Conservation (phyloP, 2,329 filamentous ascomycete species). For the Aaosphaeria arxii region DNA sequence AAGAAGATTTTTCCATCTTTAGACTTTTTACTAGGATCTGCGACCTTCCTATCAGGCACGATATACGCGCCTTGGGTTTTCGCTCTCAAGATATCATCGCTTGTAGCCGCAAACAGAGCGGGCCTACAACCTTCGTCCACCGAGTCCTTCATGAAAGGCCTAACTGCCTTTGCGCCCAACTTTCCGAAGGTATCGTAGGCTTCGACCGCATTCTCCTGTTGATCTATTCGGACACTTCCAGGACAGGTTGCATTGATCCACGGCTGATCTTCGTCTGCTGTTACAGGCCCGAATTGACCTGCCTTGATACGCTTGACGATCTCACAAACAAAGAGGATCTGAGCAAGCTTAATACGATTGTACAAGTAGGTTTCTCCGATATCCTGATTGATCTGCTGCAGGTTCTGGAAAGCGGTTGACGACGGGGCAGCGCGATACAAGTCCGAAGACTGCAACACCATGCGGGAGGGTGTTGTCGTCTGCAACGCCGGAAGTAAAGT, state of each 20-base stretch:
- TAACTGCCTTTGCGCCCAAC: slow-evolving; percentile 41
- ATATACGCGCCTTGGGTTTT: slow-evolving; percentile 48
- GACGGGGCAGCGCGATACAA: slow-evolving; percentile 42
- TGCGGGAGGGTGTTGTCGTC: slow-evolving; percentile 44
- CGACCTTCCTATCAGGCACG: slow-evolving; percentile 49
- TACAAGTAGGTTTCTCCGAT: slow-evolving; percentile 50
- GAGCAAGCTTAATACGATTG: slow-evolving; percentile 49
- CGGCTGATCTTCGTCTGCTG: slow-evolving; percentile 37
- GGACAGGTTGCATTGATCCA: slow-evolving; percentile 52
- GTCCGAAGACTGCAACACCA: slow-evolving; percentile 52
- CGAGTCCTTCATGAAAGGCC: slow-evolving; percentile 51
- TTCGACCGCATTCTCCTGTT: slow-evolving; percentile 49
- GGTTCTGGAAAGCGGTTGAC: slow-evolving; percentile 40
- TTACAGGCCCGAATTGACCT: slow-evolving; percentile 23
- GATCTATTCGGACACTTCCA: slow-evolving; percentile 48
- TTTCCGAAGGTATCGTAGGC: slow-evolving; percentile 49
- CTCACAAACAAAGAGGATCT: slow-evolving; percentile 49
- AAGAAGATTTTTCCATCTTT: slow-evolving; percentile 43
- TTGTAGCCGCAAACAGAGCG: slow-evolving; percentile 49
- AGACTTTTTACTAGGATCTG: slow-evolving; percentile 41
- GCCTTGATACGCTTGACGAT: slow-evolving; percentile 38
- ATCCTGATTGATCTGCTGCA: slow-evolving; percentile 49
- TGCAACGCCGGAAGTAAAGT: slow-evolving; percentile 45
- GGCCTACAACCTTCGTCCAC: slow-evolving; percentile 47
- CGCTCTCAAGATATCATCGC: slow-evolving; percentile 42